Conservation (phyloP, 768 basidiomycete species). For the Mycena crocata region DNA sequence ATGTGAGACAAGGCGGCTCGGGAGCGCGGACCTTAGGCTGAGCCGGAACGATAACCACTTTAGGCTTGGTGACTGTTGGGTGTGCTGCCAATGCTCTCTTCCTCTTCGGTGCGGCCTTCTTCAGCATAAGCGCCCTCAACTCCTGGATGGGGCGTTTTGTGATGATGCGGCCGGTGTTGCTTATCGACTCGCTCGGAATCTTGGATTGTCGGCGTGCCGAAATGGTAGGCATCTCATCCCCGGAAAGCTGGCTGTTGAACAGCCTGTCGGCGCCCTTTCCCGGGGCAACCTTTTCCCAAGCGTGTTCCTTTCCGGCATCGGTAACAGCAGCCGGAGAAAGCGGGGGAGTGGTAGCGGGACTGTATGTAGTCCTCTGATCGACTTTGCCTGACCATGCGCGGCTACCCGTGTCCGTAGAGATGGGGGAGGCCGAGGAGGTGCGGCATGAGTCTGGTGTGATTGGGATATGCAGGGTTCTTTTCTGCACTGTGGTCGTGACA, state of each 20-base stretch:
- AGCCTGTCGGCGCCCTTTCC: background rate
- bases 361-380: background rate
- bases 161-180: background rate
- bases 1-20: background rate
- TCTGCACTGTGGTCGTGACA: background rate
- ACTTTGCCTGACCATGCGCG: background rate
- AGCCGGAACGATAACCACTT: background rate
- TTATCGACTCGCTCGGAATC: background rate
- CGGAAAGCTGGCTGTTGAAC: background rate
- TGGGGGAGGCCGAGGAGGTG: background rate
- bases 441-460: background rate
- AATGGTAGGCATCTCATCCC: too few species aligned
- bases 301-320: background rate
- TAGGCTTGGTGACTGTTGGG: background rate
- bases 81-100: background rate
- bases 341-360: constrained; percentile 1
- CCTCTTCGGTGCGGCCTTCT: background rate
- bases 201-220: too few species aligned
- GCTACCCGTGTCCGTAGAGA: background rate
- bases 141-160: background rate
- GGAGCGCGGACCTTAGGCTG: background rate
- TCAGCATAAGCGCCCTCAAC: background rate
- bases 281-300: background rate
- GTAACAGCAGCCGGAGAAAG: background rate
- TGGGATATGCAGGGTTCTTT: background rate